phyloP scores from a whole-genome alignment of 164 flowering plant genomes.

The Tetracentron sinense region DNA sequence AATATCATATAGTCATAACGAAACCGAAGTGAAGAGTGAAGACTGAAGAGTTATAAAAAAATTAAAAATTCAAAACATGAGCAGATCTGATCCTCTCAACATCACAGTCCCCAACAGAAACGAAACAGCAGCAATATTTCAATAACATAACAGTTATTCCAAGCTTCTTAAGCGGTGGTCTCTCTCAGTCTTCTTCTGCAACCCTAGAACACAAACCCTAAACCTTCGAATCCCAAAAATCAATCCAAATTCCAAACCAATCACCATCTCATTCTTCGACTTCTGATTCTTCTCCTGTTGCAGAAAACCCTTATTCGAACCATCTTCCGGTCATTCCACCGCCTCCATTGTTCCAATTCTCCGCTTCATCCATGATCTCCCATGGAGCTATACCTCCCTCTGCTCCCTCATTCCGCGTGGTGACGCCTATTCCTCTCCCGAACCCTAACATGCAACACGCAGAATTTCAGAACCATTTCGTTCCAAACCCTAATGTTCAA shows the following conservation, averaged over 20 bases:
- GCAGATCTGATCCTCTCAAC: too few species aligned
- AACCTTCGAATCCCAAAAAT: constrained; percentile 25
- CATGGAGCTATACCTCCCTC: constrained; percentile 13
- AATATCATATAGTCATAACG: too few species aligned
- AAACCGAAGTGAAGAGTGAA: too few species aligned
- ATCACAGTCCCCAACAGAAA: too few species aligned
- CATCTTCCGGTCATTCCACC: constrained; percentile 14
- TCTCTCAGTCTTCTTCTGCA: constrained; percentile 39
- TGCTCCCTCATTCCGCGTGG: constrained; percentile 57
- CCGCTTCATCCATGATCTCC: constrained; percentile 29
- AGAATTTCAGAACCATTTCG: constrained; percentile 21
- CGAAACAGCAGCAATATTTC: too few species aligned
- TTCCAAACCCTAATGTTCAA: constrained; percentile 35
- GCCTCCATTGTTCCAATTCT: constrained; percentile 21
- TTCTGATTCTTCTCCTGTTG: background rate
- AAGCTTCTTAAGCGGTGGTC: constrained; percentile 37
- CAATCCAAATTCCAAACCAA: constrained; percentile 15
- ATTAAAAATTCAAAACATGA: too few species aligned
- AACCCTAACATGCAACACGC: constrained; percentile 23
- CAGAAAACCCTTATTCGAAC: constrained; percentile 34
- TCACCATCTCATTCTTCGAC: constrained; percentile 15
- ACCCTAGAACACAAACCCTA: constrained; percentile 25
- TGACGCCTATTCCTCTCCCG: constrained; percentile 27
- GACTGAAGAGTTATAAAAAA: too few species aligned
- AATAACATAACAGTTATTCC: too few species aligned